Percentiles rank a stretch among this genome's conserved stretches.
These are phyloP conservation scores for Coprinopsis marcescibilis DNA, from an alignment of 768 basidiomycete genomes.

Conservation along the genomic window DNA sequence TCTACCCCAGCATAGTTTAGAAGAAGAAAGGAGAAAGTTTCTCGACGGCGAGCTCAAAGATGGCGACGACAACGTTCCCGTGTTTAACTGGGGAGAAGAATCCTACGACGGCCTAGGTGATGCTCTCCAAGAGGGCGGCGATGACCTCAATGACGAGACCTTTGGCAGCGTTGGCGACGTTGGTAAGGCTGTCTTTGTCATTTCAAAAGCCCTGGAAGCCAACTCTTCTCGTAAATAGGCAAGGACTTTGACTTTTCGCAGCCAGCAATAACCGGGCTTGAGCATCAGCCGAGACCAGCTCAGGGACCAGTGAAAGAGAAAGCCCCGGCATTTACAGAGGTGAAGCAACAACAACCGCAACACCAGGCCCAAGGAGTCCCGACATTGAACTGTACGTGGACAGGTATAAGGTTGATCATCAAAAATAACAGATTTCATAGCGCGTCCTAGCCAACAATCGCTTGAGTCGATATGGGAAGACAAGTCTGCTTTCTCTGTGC, in stretches of 20 bases:
- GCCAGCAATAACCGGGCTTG: conserved; percentile 28
- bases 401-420: not conserved
- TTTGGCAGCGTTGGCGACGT: conserved; percentile 71
- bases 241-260: conserved; percentile 88
- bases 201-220: not conserved
- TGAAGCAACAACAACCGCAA: conserved; percentile 5
- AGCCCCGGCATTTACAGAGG: conserved; percentile 7
- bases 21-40: conserved; percentile 52
- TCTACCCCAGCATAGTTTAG: conserved; percentile 56
- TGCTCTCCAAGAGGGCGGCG: conserved; percentile 80
- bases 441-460: conserved; percentile 38
- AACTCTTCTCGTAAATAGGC: conserved; percentile 39
- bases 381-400: not conserved
- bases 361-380: conserved; percentile 7
- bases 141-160: conserved; percentile 96
- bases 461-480: conserved; percentile 81
- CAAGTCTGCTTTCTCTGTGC: conserved; percentile 67
- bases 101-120: conserved; percentile 88
- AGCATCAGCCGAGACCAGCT: conserved; percentile 18
- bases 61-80: conserved; percentile 70
- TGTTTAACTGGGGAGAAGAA: conserved; percentile 90
- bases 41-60: conserved; percentile 42
- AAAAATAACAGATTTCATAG: conserved; percentile 22
- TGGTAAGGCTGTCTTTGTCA: conserved; percentile 44
- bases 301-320: conserved; percentile 7